Evolutionary conservation across 164 flowering plant genomes (phyloP).

Genomic region (Vitis amurensis): DNA sequence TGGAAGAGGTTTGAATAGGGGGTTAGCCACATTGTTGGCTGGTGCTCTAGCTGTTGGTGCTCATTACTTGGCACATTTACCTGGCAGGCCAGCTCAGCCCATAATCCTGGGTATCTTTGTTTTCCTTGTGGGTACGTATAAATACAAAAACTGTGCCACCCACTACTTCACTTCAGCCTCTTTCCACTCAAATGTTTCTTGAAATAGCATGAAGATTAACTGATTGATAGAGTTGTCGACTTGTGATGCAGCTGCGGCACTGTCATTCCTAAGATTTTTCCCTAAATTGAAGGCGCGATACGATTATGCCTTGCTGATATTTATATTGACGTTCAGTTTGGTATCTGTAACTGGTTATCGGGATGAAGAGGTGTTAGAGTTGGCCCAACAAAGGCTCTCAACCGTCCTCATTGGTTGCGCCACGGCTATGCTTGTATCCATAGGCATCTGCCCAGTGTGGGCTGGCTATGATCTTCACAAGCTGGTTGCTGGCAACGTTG

Average conservation of each 20-base stretch:
- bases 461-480: slow-evolving; percentile 51
- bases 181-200: no score
- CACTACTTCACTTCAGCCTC: no score
- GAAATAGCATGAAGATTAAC: no score
- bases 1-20: slow-evolving; percentile 21
- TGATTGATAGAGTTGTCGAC: no score
- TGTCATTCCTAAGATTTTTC: slow-evolving; percentile 40
- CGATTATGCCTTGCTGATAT: slow-evolving; percentile 47
- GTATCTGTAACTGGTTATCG: slow-evolving; percentile 46
- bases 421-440: slow-evolving; percentile 16
- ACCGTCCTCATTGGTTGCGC: slow-evolving; percentile 36
- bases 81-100: slow-evolving; percentile 18
- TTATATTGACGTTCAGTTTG: slow-evolving; percentile 45
- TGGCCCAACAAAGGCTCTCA: slow-evolving; percentile 37
- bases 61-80: slow-evolving; percentile 16
- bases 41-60: slow-evolving; percentile 25
- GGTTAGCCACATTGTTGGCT: slow-evolving; percentile 20
- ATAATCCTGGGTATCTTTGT: slow-evolving; percentile 22
- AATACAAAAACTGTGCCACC: background rate
- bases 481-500: slow-evolving; percentile 27
- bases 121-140: slow-evolving; percentile 13
- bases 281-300: slow-evolving; percentile 46
- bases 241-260: slow-evolving; percentile 29
- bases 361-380: slow-evolving; percentile 24
- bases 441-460: slow-evolving; percentile 46